Conservation (phyloP, 331 rosid genomes). For the Pyrus hybrid region DNA sequence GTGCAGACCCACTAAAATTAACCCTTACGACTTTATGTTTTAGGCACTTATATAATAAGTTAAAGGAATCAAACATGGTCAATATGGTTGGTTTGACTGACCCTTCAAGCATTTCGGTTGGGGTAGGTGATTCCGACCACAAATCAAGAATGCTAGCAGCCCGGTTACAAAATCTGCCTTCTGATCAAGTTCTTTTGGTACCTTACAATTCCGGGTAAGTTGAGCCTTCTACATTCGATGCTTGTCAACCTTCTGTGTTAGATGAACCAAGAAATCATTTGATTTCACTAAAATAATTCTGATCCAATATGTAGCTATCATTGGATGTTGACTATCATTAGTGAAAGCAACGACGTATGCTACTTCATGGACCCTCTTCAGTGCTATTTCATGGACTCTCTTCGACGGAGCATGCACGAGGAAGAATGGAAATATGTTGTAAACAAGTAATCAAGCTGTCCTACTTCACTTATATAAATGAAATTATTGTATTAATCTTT, state of each 20-base stretch:
- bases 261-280: neutral
- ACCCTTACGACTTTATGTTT: neutral
- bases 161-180: neutral
- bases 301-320: neutral
- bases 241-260: neutral
- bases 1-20: neutral
- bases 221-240: neutral
- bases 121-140: neutral
- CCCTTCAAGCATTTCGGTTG: slow-evolving; percentile 1
- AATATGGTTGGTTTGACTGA: slow-evolving; percentile 3
- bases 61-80: neutral
- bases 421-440: slow-evolving; percentile 12
- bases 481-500: neutral
- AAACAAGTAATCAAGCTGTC: neutral
- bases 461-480: neutral
- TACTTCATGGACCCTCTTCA: slow-evolving; percentile 9
- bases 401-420: slow-evolving; percentile 6
- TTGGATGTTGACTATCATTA: slow-evolving; percentile 8
- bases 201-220: slow-evolving; percentile 9
- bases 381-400: slow-evolving; percentile 13
- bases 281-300: neutral
- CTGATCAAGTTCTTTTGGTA: slow-evolving; percentile 6
- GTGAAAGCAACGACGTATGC: slow-evolving; percentile 3
- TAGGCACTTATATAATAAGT: slow-evolving; percentile 2
- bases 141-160: neutral